Conservation (phyloP, 805 yeast genomes). For the Teunomyces kruisii region DNA sequence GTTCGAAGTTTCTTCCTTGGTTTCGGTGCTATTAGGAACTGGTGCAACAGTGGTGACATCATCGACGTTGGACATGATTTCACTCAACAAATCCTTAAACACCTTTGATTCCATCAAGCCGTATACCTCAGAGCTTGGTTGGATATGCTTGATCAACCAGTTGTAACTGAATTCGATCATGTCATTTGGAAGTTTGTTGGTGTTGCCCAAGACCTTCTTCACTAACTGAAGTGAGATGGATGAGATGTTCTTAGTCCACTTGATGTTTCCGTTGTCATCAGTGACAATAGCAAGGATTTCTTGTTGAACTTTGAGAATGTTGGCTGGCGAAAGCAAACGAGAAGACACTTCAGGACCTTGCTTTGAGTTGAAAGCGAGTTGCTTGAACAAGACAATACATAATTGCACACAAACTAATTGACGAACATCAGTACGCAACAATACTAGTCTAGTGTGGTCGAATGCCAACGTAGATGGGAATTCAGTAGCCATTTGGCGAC, state of each 20-base stretch:
- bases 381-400: conserved; percentile 71
- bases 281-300: conserved; percentile 78
- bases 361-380: conserved; percentile 43
- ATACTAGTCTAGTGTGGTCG: conserved; percentile 76
- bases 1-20: conserved; percentile 1
- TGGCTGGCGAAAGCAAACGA: conserved; percentile 30
- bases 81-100: conserved; percentile 48
- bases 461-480: conserved; percentile 83
- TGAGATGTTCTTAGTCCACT: conserved; percentile 84
- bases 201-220: conserved; percentile 31
- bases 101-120: conserved; percentile 70
- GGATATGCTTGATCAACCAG: conserved; percentile 85
- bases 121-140: conserved; percentile 76
- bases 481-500: conserved; percentile 77
- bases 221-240: conserved; percentile 69
- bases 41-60: conserved; percentile 9
- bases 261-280: conserved; percentile 82
- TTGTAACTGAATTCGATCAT: conserved; percentile 62
- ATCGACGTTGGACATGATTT: conserved; percentile 25
- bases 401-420: conserved; percentile 79
- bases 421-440: conserved; percentile 80
- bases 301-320: conserved; percentile 53
- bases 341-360: conserved; percentile 20
- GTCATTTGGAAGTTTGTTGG: conserved; percentile 33
- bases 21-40: background rate